Percentiles rank a stretch among this genome's conserved stretches.
These are phyloP conservation scores for Cercophora sp. DNA, from an alignment of 495 filamentous ascomycete species.

Conservation along the genomic window DNA sequence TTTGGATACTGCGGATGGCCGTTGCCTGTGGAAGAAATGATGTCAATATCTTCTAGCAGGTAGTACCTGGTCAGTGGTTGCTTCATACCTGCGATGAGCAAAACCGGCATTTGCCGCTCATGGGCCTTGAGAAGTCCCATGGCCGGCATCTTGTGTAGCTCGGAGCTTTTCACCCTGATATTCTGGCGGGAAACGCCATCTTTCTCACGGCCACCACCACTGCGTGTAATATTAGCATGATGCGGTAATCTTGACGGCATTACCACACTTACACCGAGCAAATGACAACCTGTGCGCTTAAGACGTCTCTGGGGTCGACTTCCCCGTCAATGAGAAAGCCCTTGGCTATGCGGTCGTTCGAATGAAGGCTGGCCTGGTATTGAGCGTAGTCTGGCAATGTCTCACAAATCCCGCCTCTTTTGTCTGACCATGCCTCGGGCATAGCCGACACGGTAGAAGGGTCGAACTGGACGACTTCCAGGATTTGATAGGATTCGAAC, in stretches of 20 bases:
- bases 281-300: slow-evolving; percentile 64
- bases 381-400: slow-evolving; percentile 61
- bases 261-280: slow-evolving; percentile 53
- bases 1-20: slow-evolving; percentile 37
- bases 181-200: no score
- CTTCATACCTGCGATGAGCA: slow-evolving; percentile 56
- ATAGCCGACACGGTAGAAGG: no score
- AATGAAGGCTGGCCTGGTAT: slow-evolving; percentile 59
- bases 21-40: slow-evolving; percentile 47
- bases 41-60: no score
- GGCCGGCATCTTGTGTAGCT: no score
- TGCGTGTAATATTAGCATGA: slow-evolving; percentile 7
- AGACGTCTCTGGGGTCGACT: slow-evolving; percentile 51
- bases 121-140: no score
- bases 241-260: neutral
- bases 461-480: no score
- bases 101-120: slow-evolving; percentile 47
- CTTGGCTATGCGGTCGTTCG: slow-evolving; percentile 38
- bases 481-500: no score
- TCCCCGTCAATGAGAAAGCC: slow-evolving; percentile 63
- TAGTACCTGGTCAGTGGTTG: no score
- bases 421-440: slow-evolving; percentile 64
- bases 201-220: slow-evolving; percentile 48
- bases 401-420: slow-evolving; percentile 62
- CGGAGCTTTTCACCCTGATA: neutral